A percentile compares a stretch with the other conserved stretches of the same genome.
Evolutionary conservation across 2,329 filamentous ascomycete species (phyloP).

Genomic region (Paecilomyces sp.): DNA sequence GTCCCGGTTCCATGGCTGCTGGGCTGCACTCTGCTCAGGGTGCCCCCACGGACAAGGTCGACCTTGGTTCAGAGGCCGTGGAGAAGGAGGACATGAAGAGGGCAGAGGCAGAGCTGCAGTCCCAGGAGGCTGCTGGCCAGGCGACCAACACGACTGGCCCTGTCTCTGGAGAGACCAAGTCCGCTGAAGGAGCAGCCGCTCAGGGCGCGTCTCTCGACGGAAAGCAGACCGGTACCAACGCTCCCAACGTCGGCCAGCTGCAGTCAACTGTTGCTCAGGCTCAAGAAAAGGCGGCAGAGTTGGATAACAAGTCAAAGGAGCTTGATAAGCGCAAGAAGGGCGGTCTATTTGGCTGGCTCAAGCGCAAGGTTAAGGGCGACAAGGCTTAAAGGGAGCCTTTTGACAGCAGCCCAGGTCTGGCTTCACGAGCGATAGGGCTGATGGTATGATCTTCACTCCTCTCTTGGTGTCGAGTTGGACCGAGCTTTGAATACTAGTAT

Average conservation of each 20-base stretch:
- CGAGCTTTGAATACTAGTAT: not conserved
- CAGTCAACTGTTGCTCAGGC: not conserved
- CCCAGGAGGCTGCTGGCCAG: not conserved
- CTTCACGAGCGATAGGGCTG: not conserved
- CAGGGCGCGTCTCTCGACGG: not conserved
- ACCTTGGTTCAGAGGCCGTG: not conserved
- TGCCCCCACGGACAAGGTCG: not conserved
- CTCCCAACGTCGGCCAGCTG: not conserved
- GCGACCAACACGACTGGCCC: not conserved
- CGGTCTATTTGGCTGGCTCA: constrained; percentile 7
- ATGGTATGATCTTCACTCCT: not conserved
- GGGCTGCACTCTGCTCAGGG: not conserved
- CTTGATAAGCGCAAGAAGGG: constrained; percentile 3
- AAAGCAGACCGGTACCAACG: not conserved
- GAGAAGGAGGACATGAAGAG: not conserved
- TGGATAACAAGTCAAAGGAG: constrained; percentile 1
- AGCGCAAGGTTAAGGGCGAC: constrained; percentile 8
- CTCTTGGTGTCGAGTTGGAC: not conserved
- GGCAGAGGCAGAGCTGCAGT: not conserved
- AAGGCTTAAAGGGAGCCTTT: constrained; percentile 1
- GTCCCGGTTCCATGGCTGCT: not conserved
- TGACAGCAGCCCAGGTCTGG: not conserved
- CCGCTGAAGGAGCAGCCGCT: not conserved
- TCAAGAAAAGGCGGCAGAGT: not conserved
- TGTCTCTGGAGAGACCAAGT: not conserved